A percentile compares a stretch with the other conserved stretches of the same genome.
Evolutionary conservation across 2,329 filamentous ascomycete genomes (phyloP).

Genomic region (Parastagonospora nodorum): DNA sequence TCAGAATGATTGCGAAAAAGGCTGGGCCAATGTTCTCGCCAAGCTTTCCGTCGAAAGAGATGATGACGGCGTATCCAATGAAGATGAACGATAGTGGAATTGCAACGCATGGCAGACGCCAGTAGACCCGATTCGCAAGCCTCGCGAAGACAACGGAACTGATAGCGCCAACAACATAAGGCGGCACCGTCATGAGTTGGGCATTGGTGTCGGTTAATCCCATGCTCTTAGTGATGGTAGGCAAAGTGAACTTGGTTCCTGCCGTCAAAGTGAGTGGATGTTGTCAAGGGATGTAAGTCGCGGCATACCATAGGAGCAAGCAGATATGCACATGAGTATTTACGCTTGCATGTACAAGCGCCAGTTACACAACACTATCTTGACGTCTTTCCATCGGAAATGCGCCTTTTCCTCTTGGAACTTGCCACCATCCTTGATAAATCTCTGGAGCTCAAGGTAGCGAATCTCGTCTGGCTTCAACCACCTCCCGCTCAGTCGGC

Average conservation of each 20-base stretch:
- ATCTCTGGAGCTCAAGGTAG: conserved; percentile 28
- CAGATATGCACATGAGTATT: conserved; percentile 29
- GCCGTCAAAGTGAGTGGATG: background rate
- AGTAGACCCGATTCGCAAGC: conserved; percentile 31
- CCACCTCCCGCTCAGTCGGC: conserved; percentile 24
- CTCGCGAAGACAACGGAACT: conserved; percentile 28
- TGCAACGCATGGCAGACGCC: conserved; percentile 33
- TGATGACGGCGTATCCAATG: conserved; percentile 37
- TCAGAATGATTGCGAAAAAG: conserved; percentile 53
- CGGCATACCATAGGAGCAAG: conserved; percentile 31
- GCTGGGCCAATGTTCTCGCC: conserved; percentile 48
- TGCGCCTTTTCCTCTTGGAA: conserved; percentile 17
- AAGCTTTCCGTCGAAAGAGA: conserved; percentile 49
- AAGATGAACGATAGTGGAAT: conserved; percentile 42
- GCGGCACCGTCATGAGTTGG: conserved; percentile 36
- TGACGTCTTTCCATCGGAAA: conserved; percentile 30
- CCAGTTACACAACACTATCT: conserved; percentile 35
- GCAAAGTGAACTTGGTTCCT: conserved; percentile 37
- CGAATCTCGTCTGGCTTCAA: conserved; percentile 30
- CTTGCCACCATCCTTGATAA: conserved; percentile 29
- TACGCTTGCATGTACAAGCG: conserved; percentile 37
- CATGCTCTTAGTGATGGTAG: conserved; percentile 33
- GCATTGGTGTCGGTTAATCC: conserved; percentile 37
- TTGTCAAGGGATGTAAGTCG: background rate
- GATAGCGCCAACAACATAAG: conserved; percentile 31